Evolutionary conservation across 1,139 yeast genomes (phyloP).

Genomic region (Candida labiduridarum): DNA sequence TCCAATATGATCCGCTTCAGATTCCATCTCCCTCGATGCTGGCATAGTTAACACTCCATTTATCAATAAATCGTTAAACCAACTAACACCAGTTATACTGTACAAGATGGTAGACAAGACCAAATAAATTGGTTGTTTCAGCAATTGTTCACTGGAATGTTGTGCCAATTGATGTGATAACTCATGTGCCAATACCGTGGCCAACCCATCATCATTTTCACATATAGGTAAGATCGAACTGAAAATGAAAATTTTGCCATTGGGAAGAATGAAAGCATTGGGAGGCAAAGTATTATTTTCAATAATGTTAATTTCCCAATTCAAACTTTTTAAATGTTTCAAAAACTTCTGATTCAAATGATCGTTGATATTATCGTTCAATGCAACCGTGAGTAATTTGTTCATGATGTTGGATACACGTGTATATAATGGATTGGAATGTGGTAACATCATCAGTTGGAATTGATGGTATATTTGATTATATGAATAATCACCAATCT

Average conservation of each 20-base stretch:
- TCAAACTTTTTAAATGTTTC: conserved; percentile 39
- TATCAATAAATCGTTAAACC: conserved; percentile 57
- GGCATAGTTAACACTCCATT: conserved; percentile 72
- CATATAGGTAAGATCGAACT: conserved; percentile 79
- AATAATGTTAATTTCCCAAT: conserved; percentile 86
- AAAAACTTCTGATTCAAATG: conserved; percentile 30
- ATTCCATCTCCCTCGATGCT: conserved; percentile 88
- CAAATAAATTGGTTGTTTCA: conserved; percentile 63
- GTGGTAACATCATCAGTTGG: conserved; percentile 49
- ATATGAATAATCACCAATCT: conserved; percentile 72
- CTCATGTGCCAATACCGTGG: conserved; percentile 92
- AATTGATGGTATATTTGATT: conserved; percentile 57
- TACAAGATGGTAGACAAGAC: conserved; percentile 51
- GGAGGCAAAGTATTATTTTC: conserved; percentile 70
- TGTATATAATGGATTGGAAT: conserved; percentile 54
- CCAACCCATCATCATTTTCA: conserved; percentile 83
- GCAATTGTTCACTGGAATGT: conserved; percentile 82
- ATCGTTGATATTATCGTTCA: conserved; percentile 23
- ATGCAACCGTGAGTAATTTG: conserved; percentile 62
- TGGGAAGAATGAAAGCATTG: conserved; percentile 94
- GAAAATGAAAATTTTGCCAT: conserved; percentile 92
- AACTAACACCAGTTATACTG: conserved; percentile 30
- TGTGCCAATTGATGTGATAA: conserved; percentile 92
- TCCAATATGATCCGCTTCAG: conserved; percentile 95
- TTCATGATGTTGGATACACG: conserved; percentile 63